A percentile compares a stretch with the other conserved stretches of the same genome.
These are phyloP conservation scores for Euphorbia schlechtendalii DNA, from an alignment of 441 rosid genomes.

Conservation along the genomic window DNA sequence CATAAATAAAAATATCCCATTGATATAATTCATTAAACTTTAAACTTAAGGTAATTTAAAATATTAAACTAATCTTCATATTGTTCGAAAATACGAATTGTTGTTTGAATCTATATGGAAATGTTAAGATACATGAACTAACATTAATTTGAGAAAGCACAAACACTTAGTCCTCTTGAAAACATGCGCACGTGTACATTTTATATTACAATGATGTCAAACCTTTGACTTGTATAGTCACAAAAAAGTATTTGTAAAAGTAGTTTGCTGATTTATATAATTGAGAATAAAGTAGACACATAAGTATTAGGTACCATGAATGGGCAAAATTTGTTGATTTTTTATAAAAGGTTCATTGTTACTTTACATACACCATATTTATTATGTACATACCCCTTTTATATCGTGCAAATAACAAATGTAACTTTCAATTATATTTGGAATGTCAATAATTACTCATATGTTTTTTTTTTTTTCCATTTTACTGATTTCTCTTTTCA, in stretches of 20 bases:
- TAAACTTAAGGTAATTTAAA: not conserved
- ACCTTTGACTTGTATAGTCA: constrained; percentile 15
- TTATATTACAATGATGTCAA: not conserved
- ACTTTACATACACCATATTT: not conserved
- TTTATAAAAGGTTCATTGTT: constrained; percentile 14
- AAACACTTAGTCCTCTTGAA: not conserved
- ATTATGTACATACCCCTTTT: not conserved
- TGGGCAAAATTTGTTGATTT: not conserved
- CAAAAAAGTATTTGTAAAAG: no score
- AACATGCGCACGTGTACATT: not conserved
- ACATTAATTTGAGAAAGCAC: not conserved
- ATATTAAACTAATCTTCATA: no score
- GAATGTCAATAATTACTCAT: not conserved
- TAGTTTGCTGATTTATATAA: no score
- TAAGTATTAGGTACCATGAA: constrained; percentile 14
- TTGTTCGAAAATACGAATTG: no score
- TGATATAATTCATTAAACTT: no score
- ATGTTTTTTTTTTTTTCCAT: not conserved
- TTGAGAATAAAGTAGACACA: constrained; percentile 12
- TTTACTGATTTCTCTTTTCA: no score
- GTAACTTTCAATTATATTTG: constrained; percentile 4
- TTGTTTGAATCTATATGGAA: no score
- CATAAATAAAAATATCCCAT: no score
- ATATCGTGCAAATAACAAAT: not conserved
- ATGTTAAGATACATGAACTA: constrained; percentile 19